Conservation (phyloP, 2,329 filamentous ascomycete genomes). For the Gnomoniopsis sp. region DNA sequence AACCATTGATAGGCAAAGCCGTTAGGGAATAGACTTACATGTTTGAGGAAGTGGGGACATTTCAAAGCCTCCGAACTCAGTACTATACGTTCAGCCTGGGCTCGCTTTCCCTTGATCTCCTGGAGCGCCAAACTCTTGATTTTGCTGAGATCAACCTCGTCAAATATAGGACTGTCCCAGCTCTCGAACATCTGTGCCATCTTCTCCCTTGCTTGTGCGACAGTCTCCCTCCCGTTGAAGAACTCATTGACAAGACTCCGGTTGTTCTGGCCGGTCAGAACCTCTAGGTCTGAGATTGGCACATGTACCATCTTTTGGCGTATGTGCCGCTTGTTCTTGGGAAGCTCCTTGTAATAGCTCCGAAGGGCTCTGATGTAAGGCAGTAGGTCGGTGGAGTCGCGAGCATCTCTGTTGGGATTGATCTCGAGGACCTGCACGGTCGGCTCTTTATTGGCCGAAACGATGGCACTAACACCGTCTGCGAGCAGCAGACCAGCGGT, state of each 20-base stretch:
- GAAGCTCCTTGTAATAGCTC: constrained; percentile 62
- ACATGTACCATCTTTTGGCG: constrained; percentile 66
- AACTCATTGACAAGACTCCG: constrained; percentile 59
- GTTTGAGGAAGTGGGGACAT: constrained; percentile 81
- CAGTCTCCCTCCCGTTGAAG: constrained; percentile 49
- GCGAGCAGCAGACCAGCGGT: constrained; percentile 77
- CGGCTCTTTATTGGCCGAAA: constrained; percentile 50
- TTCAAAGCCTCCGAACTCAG: constrained; percentile 61
- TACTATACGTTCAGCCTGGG: constrained; percentile 59
- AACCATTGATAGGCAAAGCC: too few species aligned
- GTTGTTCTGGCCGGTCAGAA: constrained; percentile 68
- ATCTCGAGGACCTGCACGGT: constrained; percentile 78
- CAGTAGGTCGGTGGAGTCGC: constrained; percentile 79
- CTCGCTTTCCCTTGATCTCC: constrained; percentile 72
- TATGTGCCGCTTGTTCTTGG: constrained; percentile 64
- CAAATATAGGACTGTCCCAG: constrained; percentile 74
- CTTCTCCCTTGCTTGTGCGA: constrained; percentile 59
- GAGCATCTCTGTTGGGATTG: constrained; percentile 61
- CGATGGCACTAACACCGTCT: constrained; percentile 67
- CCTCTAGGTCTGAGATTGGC: constrained; percentile 76
- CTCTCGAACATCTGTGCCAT: constrained; percentile 66
- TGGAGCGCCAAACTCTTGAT: constrained; percentile 81
- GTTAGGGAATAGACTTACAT: constrained; percentile 57
- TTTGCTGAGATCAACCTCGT: constrained; percentile 77
- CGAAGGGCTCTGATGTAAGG: constrained; percentile 76